Percentiles rank a stretch among this genome's conserved stretches.
These are phyloP conservation scores for Aphanomyces stellatus DNA, from an alignment of 352 stramenopile genomes.

Conservation along the genomic window DNA sequence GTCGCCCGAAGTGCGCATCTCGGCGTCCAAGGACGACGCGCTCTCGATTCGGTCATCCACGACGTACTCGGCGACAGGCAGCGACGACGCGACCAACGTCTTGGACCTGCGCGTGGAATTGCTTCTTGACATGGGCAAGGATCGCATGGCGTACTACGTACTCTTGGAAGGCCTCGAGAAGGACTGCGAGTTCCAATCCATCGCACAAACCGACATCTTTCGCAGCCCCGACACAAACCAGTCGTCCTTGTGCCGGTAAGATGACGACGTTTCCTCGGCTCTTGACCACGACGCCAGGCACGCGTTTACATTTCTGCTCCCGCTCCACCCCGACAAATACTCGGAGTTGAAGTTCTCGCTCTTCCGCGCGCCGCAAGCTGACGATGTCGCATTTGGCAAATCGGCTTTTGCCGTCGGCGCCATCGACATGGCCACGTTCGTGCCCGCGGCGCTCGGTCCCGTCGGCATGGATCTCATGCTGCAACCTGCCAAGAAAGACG, in stretches of 20 bases:
- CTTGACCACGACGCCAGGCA: background rate
- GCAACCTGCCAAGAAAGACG: conserved; percentile 1
- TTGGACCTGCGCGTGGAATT: conserved; percentile 18
- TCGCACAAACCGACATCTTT: conserved; percentile 15
- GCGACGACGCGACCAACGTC: background rate
- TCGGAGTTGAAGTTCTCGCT: conserved; percentile 11
- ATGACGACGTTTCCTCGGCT: too few species aligned
- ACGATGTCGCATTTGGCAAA: conserved; percentile 10
- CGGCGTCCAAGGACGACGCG: background rate
- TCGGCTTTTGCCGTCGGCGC: background rate
- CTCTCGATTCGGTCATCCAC: background rate
- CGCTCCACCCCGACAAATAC: conserved; percentile 3
- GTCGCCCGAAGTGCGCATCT: conserved; percentile 22
- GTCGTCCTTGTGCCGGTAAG: too few species aligned
- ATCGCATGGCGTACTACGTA: conserved; percentile 9
- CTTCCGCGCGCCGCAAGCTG: conserved; percentile 2
- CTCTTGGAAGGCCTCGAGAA: background rate
- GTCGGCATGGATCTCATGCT: background rate
- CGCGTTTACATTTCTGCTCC: conserved; percentile 10
- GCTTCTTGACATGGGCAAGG: conserved; percentile 1
- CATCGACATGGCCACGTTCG: conserved; percentile 1
- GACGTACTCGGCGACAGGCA: background rate
- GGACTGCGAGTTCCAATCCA: background rate
- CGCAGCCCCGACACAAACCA: background rate
- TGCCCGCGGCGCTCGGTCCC: background rate